Conservation (phyloP, 2,329 filamentous ascomycete genomes). For the Pseudogymnoascus sp. region DNA sequence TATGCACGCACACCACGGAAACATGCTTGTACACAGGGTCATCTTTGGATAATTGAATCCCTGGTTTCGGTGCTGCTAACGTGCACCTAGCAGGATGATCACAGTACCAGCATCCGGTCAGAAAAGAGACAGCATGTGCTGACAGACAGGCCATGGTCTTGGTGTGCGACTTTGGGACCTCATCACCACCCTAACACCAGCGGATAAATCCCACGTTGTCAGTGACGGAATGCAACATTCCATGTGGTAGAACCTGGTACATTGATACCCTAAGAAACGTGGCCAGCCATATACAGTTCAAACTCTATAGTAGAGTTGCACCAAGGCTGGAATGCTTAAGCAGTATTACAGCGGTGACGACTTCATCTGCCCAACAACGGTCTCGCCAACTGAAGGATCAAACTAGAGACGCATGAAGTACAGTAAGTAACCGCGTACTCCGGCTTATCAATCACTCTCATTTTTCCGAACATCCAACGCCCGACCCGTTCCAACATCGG, state of each 20-base stretch:
- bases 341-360: background rate
- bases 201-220: background rate
- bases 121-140: background rate
- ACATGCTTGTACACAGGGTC: background rate
- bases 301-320: background rate
- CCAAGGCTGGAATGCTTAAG: background rate
- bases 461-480: background rate
- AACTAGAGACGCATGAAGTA: background rate
- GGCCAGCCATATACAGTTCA: background rate
- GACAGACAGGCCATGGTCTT: background rate
- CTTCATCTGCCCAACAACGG: background rate
- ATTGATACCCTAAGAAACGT: background rate
- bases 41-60: background rate
- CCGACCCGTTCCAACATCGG: background rate
- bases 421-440: background rate
- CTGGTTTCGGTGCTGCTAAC: background rate
- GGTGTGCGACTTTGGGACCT: background rate
- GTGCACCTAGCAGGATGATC: background rate
- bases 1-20: background rate
- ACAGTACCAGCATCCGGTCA: background rate
- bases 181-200: background rate
- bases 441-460: background rate
- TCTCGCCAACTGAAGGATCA: background rate
- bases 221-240: background rate
- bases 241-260: background rate